A percentile compares a stretch with the other conserved stretches of the same genome.
Evolutionary conservation across 352 stramenopile species (phyloP).

Genomic region (Globisporangium acanthophoron): DNA sequence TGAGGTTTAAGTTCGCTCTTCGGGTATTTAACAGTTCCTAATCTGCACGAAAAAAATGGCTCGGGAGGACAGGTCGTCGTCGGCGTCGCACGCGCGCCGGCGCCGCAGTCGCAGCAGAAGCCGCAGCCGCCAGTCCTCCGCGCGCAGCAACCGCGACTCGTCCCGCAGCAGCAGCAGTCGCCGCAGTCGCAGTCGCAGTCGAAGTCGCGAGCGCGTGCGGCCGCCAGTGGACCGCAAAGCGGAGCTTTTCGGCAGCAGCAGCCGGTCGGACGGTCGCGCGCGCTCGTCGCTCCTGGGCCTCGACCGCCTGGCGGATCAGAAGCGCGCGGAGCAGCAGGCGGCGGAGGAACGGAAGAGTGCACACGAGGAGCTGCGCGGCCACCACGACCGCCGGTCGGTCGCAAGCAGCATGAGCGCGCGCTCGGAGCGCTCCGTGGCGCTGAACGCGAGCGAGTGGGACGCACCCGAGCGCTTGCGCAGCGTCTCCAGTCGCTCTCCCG

Average conservation of each 20-base stretch:
- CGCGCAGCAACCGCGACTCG: constrained; percentile 1
- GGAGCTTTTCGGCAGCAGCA: constrained; percentile 22
- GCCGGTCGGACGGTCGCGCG: not conserved
- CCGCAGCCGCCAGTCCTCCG: constrained; percentile 12
- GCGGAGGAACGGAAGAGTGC: not conserved
- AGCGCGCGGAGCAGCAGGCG: constrained; percentile 24
- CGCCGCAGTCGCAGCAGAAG: constrained; percentile 19
- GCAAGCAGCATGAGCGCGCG: constrained; percentile 17
- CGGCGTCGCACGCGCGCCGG: not conserved
- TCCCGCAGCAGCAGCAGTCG: constrained; percentile 6
- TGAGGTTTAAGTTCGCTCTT: no score
- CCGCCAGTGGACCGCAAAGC: constrained; percentile 8
- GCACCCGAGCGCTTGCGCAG: constrained; percentile 62
- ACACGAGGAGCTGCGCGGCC: not conserved
- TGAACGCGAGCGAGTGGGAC: constrained; percentile 75
- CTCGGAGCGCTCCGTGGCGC: constrained; percentile 22
- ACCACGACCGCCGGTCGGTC: constrained; percentile 6
- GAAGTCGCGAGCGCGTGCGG: constrained; percentile 9
- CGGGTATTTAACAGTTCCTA: not conserved
- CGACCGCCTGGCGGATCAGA: constrained; percentile 53
- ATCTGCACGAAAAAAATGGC: constrained; percentile 8
- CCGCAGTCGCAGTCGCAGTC: constrained; percentile 8
- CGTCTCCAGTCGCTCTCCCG: constrained; percentile 16
- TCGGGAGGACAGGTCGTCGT: constrained; percentile 10
- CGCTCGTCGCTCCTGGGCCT: constrained; percentile 47